phyloP scores from a whole-genome alignment of 2,329 filamentous ascomycete species.

The Aureobasidium sp. region DNA sequence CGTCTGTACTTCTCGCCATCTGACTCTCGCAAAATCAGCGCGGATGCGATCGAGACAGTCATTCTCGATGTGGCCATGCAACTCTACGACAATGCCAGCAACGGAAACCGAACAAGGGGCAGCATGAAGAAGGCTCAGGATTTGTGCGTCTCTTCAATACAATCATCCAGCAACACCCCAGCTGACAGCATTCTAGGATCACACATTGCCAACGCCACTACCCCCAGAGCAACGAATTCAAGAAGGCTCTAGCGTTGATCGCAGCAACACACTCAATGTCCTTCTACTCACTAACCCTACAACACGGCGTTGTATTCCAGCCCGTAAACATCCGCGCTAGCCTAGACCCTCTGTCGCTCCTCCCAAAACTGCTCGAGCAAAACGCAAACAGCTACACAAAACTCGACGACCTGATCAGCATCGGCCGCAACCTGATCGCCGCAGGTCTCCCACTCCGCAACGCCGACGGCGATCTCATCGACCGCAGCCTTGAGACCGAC shows the following conservation, averaged over 20 bases:
- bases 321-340: conserved; percentile 73
- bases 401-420: conserved; percentile 63
- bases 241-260: conserved; percentile 57
- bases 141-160: conserved; percentile 47
- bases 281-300: conserved; percentile 69
- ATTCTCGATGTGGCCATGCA: conserved; percentile 59
- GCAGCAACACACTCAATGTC: conserved; percentile 68
- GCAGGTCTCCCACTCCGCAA: conserved; percentile 35
- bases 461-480: conserved; percentile 27
- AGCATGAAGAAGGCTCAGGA: conserved; percentile 71
- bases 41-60: conserved; percentile 50
- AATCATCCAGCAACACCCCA: conserved; percentile 19
- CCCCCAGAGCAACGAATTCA: conserved; percentile 44
- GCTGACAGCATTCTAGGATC: conserved; percentile 43
- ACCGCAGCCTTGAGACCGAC: conserved; percentile 21
- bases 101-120: conserved; percentile 68
- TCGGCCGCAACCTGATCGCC: conserved; percentile 60
- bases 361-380: conserved; percentile 67
- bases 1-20: conserved; percentile 52
- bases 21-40: not conserved
- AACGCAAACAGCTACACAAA: conserved; percentile 68
- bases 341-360: conserved; percentile 64
- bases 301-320: conserved; percentile 72
- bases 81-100: conserved; percentile 74
- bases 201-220: conserved; percentile 57